Percentiles rank a stretch among this genome's conserved stretches.
Conservation (phyloP, 2,329 filamentous ascomycete species). For the Ambrosiella cleistominuta region DNA sequence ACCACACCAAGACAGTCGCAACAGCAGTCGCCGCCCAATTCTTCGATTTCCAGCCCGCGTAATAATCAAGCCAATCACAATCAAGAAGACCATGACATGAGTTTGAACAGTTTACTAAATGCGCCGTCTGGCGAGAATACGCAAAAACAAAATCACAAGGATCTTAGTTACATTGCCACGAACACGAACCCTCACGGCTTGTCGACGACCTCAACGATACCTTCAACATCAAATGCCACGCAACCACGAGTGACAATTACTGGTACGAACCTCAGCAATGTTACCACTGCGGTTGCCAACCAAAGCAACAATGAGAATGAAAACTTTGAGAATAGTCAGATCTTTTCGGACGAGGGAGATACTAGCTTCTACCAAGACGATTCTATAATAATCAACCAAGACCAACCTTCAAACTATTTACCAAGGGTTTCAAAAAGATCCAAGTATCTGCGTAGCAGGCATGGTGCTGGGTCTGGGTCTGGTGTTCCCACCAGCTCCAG, state of each 20-base stretch:
- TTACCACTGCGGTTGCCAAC: background rate
- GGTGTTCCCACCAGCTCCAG: background rate
- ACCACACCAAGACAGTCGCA: constrained; percentile 2
- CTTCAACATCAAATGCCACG: background rate
- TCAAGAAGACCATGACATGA: constrained; percentile 2
- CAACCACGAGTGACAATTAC: background rate
- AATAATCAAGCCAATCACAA: background rate
- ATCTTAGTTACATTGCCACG: constrained; percentile 2
- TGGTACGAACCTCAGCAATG: background rate
- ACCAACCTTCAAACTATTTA: background rate
- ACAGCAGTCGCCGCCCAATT: constrained; percentile 2
- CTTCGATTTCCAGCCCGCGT: background rate
- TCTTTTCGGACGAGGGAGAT: constrained; percentile 10
- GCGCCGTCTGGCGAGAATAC: background rate
- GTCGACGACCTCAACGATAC: background rate
- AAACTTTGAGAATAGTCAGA: constrained; percentile 10
- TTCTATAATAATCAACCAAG: constrained; percentile 6
- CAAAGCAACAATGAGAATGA: background rate
- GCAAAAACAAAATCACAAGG: background rate
- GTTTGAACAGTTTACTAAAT: constrained; percentile 1
- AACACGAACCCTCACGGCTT: constrained; percentile 1
- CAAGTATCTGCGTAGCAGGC: constrained; percentile 13
- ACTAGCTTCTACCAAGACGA: constrained; percentile 8
- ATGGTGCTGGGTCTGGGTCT: background rate
- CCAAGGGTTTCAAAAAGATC: constrained; percentile 8